Conservation (phyloP, 371 early-diverging fungal species). For the Mortierella sp. region DNA sequence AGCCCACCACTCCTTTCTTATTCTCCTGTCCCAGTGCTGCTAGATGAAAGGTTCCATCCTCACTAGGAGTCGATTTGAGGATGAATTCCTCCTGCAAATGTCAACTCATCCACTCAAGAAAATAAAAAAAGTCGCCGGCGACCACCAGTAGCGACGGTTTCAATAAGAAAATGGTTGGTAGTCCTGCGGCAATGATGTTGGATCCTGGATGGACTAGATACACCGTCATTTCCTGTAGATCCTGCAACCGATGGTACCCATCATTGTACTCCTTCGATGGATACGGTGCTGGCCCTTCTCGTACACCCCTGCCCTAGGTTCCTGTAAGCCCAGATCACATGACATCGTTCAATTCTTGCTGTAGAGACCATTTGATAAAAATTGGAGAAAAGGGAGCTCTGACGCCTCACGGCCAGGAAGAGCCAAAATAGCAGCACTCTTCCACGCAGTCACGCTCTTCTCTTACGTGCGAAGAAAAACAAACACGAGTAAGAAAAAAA, state of each 20-base stretch:
- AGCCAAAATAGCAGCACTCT: neutral
- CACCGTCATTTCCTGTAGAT: neutral
- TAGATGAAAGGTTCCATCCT: neutral
- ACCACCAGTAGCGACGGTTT: neutral
- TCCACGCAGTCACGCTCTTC: neutral
- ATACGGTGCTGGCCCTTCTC: neutral
- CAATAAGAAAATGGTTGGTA: neutral
- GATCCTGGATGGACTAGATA: neutral
- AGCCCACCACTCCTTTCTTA: neutral
- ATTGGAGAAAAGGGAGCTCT: conserved; percentile 15
- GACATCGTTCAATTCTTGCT: neutral
- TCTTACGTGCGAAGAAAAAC: neutral
- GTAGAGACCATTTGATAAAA: conserved; percentile 15
- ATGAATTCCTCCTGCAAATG: conserved; percentile 5
- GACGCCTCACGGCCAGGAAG: conserved; percentile 1
- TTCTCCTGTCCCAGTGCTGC: neutral
- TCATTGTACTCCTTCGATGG: neutral
- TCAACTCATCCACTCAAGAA: neutral
- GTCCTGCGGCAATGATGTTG: neutral
- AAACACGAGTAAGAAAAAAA: neutral
- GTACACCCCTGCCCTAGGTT: neutral
- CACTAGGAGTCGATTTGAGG: neutral
- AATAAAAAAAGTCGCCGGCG: neutral
- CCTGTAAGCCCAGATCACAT: neutral
- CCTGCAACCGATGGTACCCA: conserved; percentile 7